Percentiles rank a stretch among this genome's conserved stretches.
phyloP scores from a whole-genome alignment of 139 green algal species.

The Volvox africanus region DNA sequence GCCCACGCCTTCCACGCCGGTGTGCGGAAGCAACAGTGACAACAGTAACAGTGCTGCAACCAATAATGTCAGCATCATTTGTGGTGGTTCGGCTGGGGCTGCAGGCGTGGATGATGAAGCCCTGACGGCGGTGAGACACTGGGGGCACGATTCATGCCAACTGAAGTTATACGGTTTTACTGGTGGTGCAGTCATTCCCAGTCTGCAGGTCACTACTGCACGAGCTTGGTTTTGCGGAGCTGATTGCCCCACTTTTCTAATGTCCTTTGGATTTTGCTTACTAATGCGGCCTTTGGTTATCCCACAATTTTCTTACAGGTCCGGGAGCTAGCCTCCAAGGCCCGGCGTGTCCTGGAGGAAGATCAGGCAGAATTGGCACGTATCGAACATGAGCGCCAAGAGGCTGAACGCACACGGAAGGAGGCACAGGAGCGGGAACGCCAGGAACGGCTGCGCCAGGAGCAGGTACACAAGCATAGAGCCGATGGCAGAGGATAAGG shows the following conservation, averaged over 20 bases:
- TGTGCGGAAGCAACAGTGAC: not conserved
- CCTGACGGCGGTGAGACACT: not conserved
- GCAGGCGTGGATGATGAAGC: not conserved
- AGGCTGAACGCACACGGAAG: constrained; percentile 51
- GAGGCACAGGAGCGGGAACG: constrained; percentile 56
- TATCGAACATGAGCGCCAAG: constrained; percentile 47
- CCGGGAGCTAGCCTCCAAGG: constrained; percentile 55
- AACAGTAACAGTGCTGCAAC: constrained; percentile 5
- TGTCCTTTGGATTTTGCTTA: not conserved
- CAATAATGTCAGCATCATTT: not conserved
- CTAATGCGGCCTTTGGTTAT: not conserved
- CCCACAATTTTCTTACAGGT: not conserved
- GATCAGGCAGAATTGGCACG: constrained; percentile 63
- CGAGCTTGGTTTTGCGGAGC: no score
- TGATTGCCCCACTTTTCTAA: no score
- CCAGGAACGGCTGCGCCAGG: constrained; percentile 26
- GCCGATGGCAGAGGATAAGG: no score
- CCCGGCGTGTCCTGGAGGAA: constrained; percentile 52
- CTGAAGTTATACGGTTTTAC: no score
- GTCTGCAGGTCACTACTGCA: no score
- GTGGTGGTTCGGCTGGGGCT: constrained; percentile 21
- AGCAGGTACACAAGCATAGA: constrained; percentile 15
- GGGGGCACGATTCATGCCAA: not conserved
- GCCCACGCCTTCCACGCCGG: not conserved
- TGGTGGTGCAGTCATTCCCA: no score